Evolutionary conservation across 495 filamentous ascomycete genomes (phyloP).

Genomic region (Halenospora varia): DNA sequence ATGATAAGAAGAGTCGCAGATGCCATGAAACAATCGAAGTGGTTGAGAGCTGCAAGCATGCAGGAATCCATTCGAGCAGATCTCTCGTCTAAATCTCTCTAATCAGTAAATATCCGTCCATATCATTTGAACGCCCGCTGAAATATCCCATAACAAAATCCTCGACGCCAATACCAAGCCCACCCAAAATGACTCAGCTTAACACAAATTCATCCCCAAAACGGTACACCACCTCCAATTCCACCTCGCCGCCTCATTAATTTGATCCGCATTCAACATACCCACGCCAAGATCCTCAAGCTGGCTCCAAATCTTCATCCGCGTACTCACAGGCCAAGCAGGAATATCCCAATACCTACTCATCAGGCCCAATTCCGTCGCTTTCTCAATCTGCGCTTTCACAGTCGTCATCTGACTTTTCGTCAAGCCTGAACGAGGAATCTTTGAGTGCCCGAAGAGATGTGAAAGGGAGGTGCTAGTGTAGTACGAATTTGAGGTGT

Average conservation of each 20-base stretch:
- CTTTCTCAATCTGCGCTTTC: constrained; percentile 12
- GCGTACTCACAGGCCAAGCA: constrained; percentile 13
- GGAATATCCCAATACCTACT: constrained; percentile 25
- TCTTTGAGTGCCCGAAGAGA: constrained; percentile 6
- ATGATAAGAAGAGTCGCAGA: too few relatives aligned
- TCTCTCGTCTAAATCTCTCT: too few relatives aligned
- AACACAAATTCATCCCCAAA: constrained; percentile 16
- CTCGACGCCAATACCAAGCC: too few relatives aligned
- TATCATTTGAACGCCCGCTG: too few relatives aligned
- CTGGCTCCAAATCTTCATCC: constrained; percentile 15
- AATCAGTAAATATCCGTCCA: too few relatives aligned
- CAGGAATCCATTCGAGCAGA: too few relatives aligned
- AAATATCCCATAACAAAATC: too few relatives aligned
- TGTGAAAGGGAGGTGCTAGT: constrained; percentile 39
- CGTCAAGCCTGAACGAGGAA: constrained; percentile 28
- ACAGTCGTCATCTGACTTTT: constrained; percentile 12
- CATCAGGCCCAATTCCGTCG: constrained; percentile 10
- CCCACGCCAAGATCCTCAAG: constrained; percentile 15
- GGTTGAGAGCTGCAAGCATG: too few relatives aligned
- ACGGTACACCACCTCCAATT: constrained; percentile 20
- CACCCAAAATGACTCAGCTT: too few relatives aligned
- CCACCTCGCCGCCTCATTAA: constrained; percentile 17
- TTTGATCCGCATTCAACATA: constrained; percentile 18
- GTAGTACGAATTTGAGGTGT: constrained; percentile 41
- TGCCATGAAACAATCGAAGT: too few relatives aligned